Percentiles rank a stretch among this genome's conserved stretches.
phyloP scores from a whole-genome alignment of 257 asterid genomes.

The Capsicum pubescens region DNA sequence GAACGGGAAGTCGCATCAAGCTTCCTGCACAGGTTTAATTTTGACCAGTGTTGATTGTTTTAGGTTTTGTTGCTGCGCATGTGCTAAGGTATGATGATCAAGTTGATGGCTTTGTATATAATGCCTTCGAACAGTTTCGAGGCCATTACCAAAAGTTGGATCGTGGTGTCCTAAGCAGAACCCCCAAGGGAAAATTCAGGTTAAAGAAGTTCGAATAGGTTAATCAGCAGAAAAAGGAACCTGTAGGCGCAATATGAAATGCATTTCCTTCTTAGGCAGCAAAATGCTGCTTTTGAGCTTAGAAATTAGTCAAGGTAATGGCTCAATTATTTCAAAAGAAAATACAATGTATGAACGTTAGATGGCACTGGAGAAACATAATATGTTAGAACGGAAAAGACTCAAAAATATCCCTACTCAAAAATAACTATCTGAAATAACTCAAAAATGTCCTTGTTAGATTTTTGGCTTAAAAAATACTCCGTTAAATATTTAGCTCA shows the following conservation, averaged over 20 bases:
- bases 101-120: slow-evolving; percentile 63
- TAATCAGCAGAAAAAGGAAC: neutral
- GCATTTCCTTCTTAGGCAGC: neutral
- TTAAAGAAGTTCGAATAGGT: slow-evolving; percentile 60
- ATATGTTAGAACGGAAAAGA: neutral
- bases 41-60: neutral
- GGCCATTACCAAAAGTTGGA: slow-evolving; percentile 72
- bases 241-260: neutral
- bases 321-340: neutral
- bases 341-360: neutral
- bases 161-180: slow-evolving; percentile 54
- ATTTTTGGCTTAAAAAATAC: no score
- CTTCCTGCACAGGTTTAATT: neutral
- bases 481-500: no score
- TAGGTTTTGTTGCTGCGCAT: slow-evolving; percentile 87
- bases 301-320: slow-evolving; percentile 17
- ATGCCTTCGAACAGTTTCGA: slow-evolving; percentile 54
- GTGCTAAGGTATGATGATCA: slow-evolving; percentile 73
- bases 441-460: no score
- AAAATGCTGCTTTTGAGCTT: slow-evolving; percentile 2
- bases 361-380: neutral
- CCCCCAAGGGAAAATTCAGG: slow-evolving; percentile 53
- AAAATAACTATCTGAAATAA: no score
- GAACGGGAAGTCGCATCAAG: neutral
- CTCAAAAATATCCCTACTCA: no score